Percentiles rank a stretch among this genome's conserved stretches.
These are phyloP conservation scores for Acacia concinna DNA, from an alignment of 331 rosid genomes.

Conservation along the genomic window DNA sequence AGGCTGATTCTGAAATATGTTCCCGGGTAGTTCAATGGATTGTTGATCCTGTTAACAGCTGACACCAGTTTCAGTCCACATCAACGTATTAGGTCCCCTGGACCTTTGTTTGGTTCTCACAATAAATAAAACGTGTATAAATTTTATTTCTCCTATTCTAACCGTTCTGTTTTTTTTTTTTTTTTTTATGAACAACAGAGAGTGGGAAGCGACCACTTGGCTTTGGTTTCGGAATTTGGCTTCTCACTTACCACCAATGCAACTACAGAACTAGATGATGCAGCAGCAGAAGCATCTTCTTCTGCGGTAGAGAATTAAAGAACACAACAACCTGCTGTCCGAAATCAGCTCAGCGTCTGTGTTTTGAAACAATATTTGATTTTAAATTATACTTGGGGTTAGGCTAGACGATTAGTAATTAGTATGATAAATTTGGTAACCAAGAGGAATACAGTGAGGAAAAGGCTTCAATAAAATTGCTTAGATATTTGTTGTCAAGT, in stretches of 20 bases:
- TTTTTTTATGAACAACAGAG: conserved; percentile 45
- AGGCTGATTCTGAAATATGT: neutral
- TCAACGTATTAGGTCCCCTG: neutral
- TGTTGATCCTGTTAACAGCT: neutral
- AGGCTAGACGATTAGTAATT: neutral
- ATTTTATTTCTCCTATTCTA: conserved; percentile 5
- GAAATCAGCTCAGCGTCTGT: conserved; percentile 17
- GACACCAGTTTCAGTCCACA: neutral
- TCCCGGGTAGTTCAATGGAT: neutral
- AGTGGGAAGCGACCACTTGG: conserved; percentile 90
- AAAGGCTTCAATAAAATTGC: neutral
- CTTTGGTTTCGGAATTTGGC: conserved; percentile 76
- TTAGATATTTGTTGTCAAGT: neutral
- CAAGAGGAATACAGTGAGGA: neutral
- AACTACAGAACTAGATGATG: conserved; percentile 6
- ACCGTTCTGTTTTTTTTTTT: conserved; percentile 21
- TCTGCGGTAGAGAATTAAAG: conserved; percentile 32
- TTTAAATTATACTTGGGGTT: neutral
- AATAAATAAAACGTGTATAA: neutral
- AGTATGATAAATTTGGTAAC: neutral
- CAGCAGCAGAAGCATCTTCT: conserved; percentile 21
- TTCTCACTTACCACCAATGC: conserved; percentile 40
- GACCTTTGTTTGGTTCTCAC: neutral
- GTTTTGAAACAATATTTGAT: conserved; percentile 7
- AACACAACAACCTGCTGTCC: conserved; percentile 26